Percentiles rank a stretch among this genome's conserved stretches.
Evolutionary conservation across 495 filamentous ascomycete species (phyloP).

Genomic region (Monascus purpureus): DNA sequence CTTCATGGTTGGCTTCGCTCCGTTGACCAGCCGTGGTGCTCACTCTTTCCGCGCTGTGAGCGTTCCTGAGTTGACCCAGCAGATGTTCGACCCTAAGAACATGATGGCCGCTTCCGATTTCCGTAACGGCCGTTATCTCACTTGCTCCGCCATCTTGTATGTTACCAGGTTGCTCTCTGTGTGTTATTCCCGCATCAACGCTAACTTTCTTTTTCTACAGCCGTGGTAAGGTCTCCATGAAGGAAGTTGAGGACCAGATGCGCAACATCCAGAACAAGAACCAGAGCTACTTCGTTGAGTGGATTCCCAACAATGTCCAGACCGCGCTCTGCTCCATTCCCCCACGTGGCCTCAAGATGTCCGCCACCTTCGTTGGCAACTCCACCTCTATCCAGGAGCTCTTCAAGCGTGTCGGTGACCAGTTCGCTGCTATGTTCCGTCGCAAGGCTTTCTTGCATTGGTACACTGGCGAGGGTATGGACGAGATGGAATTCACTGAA

Average conservation of each 20-base stretch:
- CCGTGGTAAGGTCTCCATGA: conserved; percentile 99
- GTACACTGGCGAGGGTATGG: conserved; percentile 99
- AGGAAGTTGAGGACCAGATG: conserved; percentile 99
- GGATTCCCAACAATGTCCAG: conserved; percentile 99
- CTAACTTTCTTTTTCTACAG: conserved; percentile 22
- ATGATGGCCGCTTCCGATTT: conserved; percentile 99
- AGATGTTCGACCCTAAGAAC: conserved; percentile 99
- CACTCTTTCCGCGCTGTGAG: conserved; percentile 93
- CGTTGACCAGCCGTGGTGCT: conserved; percentile 90
- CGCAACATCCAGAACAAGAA: conserved; percentile 99
- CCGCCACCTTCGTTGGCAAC: conserved; percentile 98
- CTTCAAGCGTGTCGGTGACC: conserved; percentile 99
- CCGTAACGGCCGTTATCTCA: conserved; percentile 98
- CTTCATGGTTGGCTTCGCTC: conserved; percentile 99
- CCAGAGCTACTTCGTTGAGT: conserved; percentile 99
- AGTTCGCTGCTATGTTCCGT: conserved; percentile 99
- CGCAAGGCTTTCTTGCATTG: conserved; percentile 99
- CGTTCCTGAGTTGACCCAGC: conserved; percentile 97
- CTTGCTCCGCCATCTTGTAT: conserved; percentile 95
- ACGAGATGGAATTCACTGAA: conserved; percentile 99
- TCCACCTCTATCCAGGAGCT: conserved; percentile 99
- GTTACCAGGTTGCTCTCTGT: conserved; percentile 4
- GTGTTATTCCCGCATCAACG: not conserved
- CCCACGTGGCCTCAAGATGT: conserved; percentile 97
- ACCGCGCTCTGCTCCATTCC: conserved; percentile 99